Evolutionary conservation across 148 eudicot species (phyloP), one percentile per base, ranked within the genome.

Genomic region (Pharnaceum exiguum): DNA sequence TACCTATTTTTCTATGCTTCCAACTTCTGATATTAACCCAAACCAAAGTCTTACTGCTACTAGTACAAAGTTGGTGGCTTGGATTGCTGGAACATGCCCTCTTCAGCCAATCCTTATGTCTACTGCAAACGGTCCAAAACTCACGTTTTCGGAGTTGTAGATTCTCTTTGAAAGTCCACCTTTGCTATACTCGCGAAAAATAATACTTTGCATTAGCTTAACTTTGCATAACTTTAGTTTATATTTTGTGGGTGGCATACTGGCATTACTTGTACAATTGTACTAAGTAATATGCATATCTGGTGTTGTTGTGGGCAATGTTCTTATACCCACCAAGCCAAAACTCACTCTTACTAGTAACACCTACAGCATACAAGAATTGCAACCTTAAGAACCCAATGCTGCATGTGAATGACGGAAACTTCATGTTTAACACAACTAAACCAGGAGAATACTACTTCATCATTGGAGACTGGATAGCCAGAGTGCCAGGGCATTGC

Each of bases 311-410:
- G 16, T 5, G 15, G n/a, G 78, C 90, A 91, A 96, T 91, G 71
- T 91, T 91, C 53, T 54, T 93, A 60, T 93, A 83, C 82, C 96
- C 96, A 28, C 98, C 98, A 67, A 93, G 96, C 63, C 77, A 88
- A 58, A 96, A 93, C 58, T 93, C 98, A 59, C 67, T 88, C 49
- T 71, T 85, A 48, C 96, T 79, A 71, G 95, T 93, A 31, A 83
- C 79, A 38, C 71, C 67, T 33, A 46, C 59, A 25, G 65, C 90
- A 0, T 85, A 73, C 82, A 76, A 75, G 27, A 53, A 62, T 46
- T 93, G 96, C 85, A 75, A 76, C 67, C 29, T 82, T 0, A 73
- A 79, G 78, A 76, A 85, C 75, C 96, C 98, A 68, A 81, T 88
- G 62, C 52, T 82, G 85, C 37, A 17, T 39, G 81, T 88, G 89